Base-by-base conservation (phyloP, 768 basidiomycete genomes). In the Termitomyces sp. region DNA sequence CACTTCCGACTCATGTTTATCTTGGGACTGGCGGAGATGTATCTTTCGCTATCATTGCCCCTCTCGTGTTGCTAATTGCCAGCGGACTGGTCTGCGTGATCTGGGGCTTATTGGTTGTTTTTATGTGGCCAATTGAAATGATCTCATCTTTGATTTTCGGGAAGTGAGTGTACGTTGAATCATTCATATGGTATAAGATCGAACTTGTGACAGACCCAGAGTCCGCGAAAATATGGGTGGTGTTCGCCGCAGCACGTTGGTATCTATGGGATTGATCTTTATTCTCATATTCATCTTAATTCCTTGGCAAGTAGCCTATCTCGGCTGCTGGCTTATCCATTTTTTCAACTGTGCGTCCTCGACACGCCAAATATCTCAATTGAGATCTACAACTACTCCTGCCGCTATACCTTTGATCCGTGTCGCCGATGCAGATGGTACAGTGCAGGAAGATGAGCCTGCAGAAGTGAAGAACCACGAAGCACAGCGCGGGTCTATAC, bases 261-360 rank as follows among this genome's bases (percentile, higher is more conserved):
- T 84, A 6, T 87, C 88, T 6, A 79, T 92, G 67, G 59, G 65
- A 7, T 47, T 87, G 19, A 77, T 94, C 34, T 76, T 86, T 49
- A 59, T 79, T 15, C 70, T 86, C n/a, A 84, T 94, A 38, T 79
- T 87, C 56, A 59, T 90, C 38, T 71, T 93, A 51, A 75, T 95
- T n/a, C 94, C 94, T 0, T 93, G 91, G 83, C 94, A 97, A 69
- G 88, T 95, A 10, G 93, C 88, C 5, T 94, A 88, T 69, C 77
- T 96, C 22, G 85, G 90, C 19, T 85, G 85, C 60, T 91, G 90
- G 84, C 57, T 85, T n/a, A 82, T 88, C 49, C 91, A 93, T 57
- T 71, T 91, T 44, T 73, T 81, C 62, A 85, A 82, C 37, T 90
- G 87, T 60, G 78, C 78, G 17, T 71, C 67, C 2, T 65, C 71